Evolutionary conservation across 1,139 yeast species (phyloP), one percentile per base, ranked within the genome.

Genomic region (Blastobotrys persicus): DNA sequence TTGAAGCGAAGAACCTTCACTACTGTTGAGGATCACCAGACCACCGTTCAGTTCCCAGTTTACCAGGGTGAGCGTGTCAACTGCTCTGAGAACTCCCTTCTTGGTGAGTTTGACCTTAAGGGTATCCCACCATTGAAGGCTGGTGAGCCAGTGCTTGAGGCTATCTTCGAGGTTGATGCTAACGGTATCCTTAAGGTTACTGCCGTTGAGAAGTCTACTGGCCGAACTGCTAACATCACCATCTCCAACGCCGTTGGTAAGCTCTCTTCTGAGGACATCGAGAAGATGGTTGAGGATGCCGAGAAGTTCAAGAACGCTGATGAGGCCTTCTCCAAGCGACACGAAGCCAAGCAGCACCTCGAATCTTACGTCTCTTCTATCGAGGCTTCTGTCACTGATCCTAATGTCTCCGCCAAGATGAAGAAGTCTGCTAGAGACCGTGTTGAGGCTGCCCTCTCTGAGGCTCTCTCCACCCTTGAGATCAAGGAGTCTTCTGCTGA

Each of bases 11-110:
- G 97, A 83, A 92, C 98, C 69, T 92, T 92, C 95, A 91, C 98
- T 78, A 92, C 98, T 70, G 96, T 88, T 72, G 96, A 88, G 72
- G 98, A 92, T 85, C 92, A 88, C 85, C 98, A 92, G 81, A 91
- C 98, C 74, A 88, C 96, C 67, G 98, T 92, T 66, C 95, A 88
- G 76, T 91, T 92, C 96, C 98, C 97, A 77, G 98, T 92, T 60
- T 92, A 91, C 91, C 98, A 92, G 80, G 98, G 98, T 85, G 98
- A 92, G 81, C 96, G 98, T 83, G 96, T 89, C 72, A 92, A 91
- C 95, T 91, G 98, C 83, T 74, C 88, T 66, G 98, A 92, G 80
- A 92, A 92, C 95, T 89, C 97, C 72, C 85, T 91, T 73, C 87
- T 92, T 75, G 98, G 98, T 83, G 97, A 92, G 81, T 92, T 92